These are phyloP conservation scores for Polytolypa hystricis DNA, from an alignment of 2,329 filamentous ascomycete genomes.

Conservation along the genomic window DNA sequence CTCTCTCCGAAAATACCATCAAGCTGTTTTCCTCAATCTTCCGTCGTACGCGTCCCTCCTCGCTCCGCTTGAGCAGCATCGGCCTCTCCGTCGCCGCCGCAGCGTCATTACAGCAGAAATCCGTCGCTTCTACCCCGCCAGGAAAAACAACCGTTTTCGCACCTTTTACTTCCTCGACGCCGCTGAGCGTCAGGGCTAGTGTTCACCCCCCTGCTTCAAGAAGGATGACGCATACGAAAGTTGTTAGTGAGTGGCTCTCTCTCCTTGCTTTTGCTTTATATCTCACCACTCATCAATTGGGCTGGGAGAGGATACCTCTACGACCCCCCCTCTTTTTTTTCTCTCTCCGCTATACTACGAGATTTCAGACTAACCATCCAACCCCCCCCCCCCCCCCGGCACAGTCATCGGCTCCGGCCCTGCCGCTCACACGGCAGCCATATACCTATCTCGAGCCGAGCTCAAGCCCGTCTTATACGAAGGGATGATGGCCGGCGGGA, in stretches of 20 bases:
- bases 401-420: constrained; percentile 84
- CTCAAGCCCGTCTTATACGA: constrained; percentile 93
- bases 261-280: constrained; percentile 8
- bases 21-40: constrained; percentile 88
- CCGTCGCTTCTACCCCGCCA: constrained; percentile 24
- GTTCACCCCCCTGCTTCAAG: constrained; percentile 22
- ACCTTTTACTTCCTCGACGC: constrained; percentile 23
- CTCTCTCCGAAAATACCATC: constrained; percentile 41
- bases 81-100: constrained; percentile 63
- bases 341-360: neutral
- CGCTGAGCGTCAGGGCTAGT: constrained; percentile 32
- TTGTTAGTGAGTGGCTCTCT: constrained; percentile 58
- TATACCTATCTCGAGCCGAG: constrained; percentile 91
- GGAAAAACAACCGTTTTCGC: constrained; percentile 22
- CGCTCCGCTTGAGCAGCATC: constrained; percentile 63
- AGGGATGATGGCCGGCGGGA: constrained; percentile 94
- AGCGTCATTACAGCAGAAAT: constrained; percentile 54
- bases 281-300: too few relatives aligned
- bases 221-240: constrained; percentile 78
- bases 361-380: neutral
- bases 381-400: constrained; percentile 12
- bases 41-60: constrained; percentile 48
- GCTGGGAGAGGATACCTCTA: too few relatives aligned
- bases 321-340: neutral
- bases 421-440: constrained; percentile 90